Base-by-base conservation (phyloP, 371 early-diverging fungal species). In the Spiromyces aspiralis region DNA sequence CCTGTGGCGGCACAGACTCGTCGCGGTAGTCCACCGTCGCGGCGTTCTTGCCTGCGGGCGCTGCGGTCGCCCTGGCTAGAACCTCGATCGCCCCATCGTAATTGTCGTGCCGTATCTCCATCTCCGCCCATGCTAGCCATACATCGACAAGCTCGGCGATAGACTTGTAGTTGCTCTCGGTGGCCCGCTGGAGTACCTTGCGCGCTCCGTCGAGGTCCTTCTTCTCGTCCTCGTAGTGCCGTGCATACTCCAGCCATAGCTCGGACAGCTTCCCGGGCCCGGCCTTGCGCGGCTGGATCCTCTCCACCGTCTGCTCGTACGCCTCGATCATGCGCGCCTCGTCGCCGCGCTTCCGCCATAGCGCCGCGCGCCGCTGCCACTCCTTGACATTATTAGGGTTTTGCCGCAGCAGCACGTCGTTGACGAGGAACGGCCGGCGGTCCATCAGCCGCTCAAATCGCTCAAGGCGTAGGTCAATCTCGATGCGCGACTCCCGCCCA, bases 111-210 rank as follows among this genome's bases (percentile, higher is more conserved):
- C 84, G 75, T 1, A 95, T 70, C 61, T 95, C 95, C 78, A 86
- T 75, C 60, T 95, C 94, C 2, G 90, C 91, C 65, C 86, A 98
- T 57, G 81, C 82, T 55, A 83, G 81, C 87, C 90, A 98, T n/a
- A 92, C 64, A 41, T 87, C 86, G 0, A 85, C 94, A 53, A 96
- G 66, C 52, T 91, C 92, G 43, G 81, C 83, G 20, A 86, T 89
- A 13, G 72, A 64, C 51, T 80, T 85, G 61, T 75, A 90, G 25
- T 80, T 76, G 25, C 87, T 87, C 27, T 78, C 77, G 47, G 78
- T 77, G 0, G 93, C 95, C 55, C 85, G 76, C 27, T 90, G 90
- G 69, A 90, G 88, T 3, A 94, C 80, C 1, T 65, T 62, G 20
- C 94, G 77, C 1, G 93, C 90, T 1, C 70, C 64, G 12, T 65